These are phyloP conservation scores for Dryas octopetala DNA, from an alignment of 306 rosid species.

Conservation along the genomic window DNA sequence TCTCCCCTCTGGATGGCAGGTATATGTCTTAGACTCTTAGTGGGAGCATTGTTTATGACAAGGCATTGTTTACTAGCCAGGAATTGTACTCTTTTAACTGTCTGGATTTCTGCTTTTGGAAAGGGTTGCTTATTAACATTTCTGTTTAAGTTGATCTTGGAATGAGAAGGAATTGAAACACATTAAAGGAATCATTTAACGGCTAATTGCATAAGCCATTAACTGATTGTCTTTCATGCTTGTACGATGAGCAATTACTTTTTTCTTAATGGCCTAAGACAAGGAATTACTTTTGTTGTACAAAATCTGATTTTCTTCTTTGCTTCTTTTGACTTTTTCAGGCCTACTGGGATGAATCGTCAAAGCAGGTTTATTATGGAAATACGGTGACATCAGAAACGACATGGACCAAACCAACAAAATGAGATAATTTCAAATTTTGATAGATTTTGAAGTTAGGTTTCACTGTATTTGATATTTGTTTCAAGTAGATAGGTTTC, in stretches of 20 bases:
- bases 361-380: conserved; percentile 84
- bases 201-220: not conserved
- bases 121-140: not conserved
- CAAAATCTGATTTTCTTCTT: not conserved
- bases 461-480: not conserved
- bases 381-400: conserved; percentile 70
- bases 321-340: conserved; percentile 24
- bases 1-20: conserved; percentile 93
- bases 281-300: not conserved
- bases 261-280: not conserved
- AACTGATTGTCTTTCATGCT: not conserved
- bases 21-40: conserved; percentile 13
- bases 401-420: conserved; percentile 64
- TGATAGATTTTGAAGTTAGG: not conserved
- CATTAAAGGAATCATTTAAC: not conserved
- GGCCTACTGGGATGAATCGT: conserved; percentile 83
- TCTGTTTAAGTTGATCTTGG: not conserved
- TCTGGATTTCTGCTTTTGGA: not conserved
- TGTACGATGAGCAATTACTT: not conserved
- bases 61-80: not conserved
- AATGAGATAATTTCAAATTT: conserved; percentile 24
- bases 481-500: not conserved
- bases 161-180: not conserved
- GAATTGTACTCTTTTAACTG: not conserved
- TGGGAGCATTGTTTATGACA: not conserved